A percentile compares a stretch with the other conserved stretches of the same genome.
These are phyloP conservation scores for Sporopachydermia quercuum DNA, from an alignment of 805 yeast genomes.

Conservation along the genomic window DNA sequence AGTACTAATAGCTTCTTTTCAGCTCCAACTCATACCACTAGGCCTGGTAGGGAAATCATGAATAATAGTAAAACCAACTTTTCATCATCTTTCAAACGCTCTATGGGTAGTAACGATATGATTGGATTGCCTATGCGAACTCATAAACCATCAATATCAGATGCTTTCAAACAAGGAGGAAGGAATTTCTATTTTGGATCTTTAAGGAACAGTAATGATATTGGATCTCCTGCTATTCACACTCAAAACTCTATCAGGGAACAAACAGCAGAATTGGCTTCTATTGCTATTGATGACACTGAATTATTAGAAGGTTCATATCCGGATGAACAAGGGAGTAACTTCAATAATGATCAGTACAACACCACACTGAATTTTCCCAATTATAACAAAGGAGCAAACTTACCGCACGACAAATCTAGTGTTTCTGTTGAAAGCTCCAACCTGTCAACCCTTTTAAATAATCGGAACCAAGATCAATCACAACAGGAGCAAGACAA, in stretches of 20 bases:
- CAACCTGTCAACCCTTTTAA: not conserved
- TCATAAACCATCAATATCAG: not conserved
- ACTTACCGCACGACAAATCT: not conserved
- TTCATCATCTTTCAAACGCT: too few species aligned
- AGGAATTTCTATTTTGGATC: not conserved
- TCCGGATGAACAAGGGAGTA: not conserved
- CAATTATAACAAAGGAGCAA: too few species aligned
- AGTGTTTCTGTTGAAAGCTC: not conserved
- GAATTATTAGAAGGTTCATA: not conserved
- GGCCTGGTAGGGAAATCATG: too few species aligned
- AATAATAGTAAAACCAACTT: too few species aligned
- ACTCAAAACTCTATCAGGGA: slow-evolving; percentile 7
- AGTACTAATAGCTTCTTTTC: too few species aligned
- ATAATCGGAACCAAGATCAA: too few species aligned
- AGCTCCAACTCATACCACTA: too few species aligned
- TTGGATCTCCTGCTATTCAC: not conserved
- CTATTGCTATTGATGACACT: slow-evolving; percentile 7
- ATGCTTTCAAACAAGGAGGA: slow-evolving; percentile 1
- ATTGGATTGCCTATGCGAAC: not conserved
- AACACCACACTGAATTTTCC: not conserved
- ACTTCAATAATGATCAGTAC: not conserved
- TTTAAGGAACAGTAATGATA: not conserved
- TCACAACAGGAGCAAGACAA: too few species aligned
- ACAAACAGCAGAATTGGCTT: slow-evolving; percentile 10
- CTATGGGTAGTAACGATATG: too few species aligned